A percentile compares a stretch with the other conserved stretches of the same genome.
Conservation (phyloP, 2,329 filamentous ascomycete genomes). For the Aspergillaceae sp. region DNA sequence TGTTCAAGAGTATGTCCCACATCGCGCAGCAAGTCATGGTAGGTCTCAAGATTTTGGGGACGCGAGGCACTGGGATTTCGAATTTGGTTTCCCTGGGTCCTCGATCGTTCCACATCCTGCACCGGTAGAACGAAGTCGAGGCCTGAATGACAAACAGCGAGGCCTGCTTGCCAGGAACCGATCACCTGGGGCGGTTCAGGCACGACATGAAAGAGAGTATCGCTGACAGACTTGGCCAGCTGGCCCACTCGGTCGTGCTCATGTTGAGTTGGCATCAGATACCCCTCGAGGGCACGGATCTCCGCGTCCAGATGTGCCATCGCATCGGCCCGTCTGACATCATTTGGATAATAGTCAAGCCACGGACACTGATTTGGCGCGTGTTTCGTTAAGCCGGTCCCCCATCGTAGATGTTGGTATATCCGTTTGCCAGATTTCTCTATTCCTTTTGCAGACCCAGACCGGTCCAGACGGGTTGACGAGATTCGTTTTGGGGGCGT, state of each 20-base stretch:
- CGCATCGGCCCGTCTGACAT: constrained; percentile 11
- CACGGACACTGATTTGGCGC: constrained; percentile 23
- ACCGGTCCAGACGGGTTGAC: too few species aligned
- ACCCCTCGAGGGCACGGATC: constrained; percentile 38
- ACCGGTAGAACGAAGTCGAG: constrained; percentile 43
- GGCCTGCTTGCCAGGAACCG: constrained; percentile 47
- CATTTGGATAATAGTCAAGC: constrained; percentile 18
- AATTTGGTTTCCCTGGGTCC: constrained; percentile 8
- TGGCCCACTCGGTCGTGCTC: constrained; percentile 31
- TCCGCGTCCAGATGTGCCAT: constrained; percentile 34
- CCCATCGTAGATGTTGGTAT: constrained; percentile 3
- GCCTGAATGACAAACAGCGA: constrained; percentile 46
- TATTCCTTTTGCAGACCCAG: too few species aligned
- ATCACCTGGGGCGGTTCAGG: constrained; percentile 36
- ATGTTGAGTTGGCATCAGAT: constrained; percentile 33
- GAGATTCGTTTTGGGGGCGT: too few species aligned
- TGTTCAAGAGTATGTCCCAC: constrained; percentile 16
- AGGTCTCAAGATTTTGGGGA: constrained; percentile 20
- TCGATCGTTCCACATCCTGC: constrained; percentile 15
- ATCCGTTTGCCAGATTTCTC: too few species aligned
- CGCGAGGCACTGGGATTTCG: constrained; percentile 27
- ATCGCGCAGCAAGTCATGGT: constrained; percentile 15
- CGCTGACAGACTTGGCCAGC: constrained; percentile 20
- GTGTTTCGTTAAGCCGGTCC: constrained; percentile 5
- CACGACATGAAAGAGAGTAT: constrained; percentile 18